Evolutionary conservation across 139 green algal genomes (phyloP).

Genomic region (Zygnema circumcarinatum): DNA sequence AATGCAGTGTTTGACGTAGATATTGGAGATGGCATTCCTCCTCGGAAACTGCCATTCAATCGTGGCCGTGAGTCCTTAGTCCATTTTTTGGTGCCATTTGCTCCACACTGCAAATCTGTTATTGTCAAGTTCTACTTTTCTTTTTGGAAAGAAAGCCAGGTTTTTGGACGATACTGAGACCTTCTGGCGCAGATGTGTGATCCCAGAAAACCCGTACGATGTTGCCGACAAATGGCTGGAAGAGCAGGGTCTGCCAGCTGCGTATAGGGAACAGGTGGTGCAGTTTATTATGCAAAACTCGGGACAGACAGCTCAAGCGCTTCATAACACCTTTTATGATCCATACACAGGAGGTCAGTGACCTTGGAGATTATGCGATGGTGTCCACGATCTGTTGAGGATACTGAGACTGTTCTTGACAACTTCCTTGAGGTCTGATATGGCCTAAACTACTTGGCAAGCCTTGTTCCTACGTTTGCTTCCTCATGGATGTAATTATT

Average conservation of each 20-base stretch:
- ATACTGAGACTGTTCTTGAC: no score
- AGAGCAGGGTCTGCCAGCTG: slow-evolving; percentile 76
- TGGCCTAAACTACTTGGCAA: no score
- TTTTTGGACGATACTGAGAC: no score
- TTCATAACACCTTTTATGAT: slow-evolving; percentile 11
- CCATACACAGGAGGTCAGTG: slow-evolving; percentile 39
- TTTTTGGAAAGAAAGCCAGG: no score
- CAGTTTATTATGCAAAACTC: slow-evolving; percentile 89
- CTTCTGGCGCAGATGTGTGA: neutral
- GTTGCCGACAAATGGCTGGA: slow-evolving; percentile 88
- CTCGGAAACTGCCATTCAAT: slow-evolving; percentile 81
- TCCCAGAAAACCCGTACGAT: slow-evolving; percentile 85
- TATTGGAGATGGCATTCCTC: slow-evolving; percentile 74
- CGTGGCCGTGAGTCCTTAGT: slow-evolving; percentile 54
- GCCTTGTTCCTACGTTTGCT: no score
- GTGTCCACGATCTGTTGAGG: no score
- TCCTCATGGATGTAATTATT: no score
- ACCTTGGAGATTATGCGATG: no score
- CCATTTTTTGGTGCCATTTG: neutral
- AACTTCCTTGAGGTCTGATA: no score
- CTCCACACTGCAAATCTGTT: no score
- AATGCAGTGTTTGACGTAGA: slow-evolving; percentile 94
- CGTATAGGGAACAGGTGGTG: slow-evolving; percentile 85
- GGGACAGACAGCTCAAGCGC: neutral
- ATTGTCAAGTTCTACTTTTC: no score